Evolutionary conservation across 768 basidiomycete species (phyloP).

Genomic region (Mycena belliarum): DNA sequence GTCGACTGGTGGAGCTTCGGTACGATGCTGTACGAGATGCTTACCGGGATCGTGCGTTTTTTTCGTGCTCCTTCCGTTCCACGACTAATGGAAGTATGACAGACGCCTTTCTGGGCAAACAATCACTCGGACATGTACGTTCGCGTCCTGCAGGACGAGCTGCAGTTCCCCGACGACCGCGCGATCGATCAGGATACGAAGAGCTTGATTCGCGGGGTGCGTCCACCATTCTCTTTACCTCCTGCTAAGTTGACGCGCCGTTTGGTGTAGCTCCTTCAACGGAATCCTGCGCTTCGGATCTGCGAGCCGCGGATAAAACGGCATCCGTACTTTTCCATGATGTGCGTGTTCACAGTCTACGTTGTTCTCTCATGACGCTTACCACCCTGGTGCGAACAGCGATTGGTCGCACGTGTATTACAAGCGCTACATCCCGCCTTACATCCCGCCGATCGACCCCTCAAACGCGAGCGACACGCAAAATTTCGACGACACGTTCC

Average conservation of each 20-base stretch:
- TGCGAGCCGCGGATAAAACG: constrained; percentile 92
- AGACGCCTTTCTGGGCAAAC: constrained; percentile 93
- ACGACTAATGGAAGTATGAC: constrained; percentile 13
- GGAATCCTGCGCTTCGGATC: constrained; percentile 87
- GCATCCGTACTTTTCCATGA: constrained; percentile 94
- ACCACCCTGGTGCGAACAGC: constrained; percentile 41
- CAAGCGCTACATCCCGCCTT: constrained; percentile 93
- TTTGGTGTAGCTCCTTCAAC: constrained; percentile 87
- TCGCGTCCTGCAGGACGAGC: constrained; percentile 85
- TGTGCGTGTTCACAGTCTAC: constrained; percentile 51
- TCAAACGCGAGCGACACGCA: constrained; percentile 93
- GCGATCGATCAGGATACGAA: constrained; percentile 95
- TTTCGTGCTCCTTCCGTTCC: constrained; percentile 24
- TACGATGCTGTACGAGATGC: constrained; percentile 97
- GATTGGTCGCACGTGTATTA: constrained; percentile 95
- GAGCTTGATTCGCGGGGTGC: constrained; percentile 90
- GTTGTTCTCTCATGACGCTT: constrained; percentile 10
- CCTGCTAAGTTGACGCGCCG: constrained; percentile 10
- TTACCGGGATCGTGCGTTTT: constrained; percentile 83
- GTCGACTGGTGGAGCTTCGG: constrained; percentile 99
- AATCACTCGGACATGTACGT: constrained; percentile 97
- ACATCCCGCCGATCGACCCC: constrained; percentile 90
- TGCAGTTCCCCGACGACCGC: constrained; percentile 86
- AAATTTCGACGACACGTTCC: constrained; percentile 97
- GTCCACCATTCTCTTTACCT: constrained; percentile 30